Percentiles rank a stretch among this genome's conserved stretches.
Conservation (phyloP, 768 basidiomycete genomes). For the Pseudohyphozyma bogoriensis region DNA sequence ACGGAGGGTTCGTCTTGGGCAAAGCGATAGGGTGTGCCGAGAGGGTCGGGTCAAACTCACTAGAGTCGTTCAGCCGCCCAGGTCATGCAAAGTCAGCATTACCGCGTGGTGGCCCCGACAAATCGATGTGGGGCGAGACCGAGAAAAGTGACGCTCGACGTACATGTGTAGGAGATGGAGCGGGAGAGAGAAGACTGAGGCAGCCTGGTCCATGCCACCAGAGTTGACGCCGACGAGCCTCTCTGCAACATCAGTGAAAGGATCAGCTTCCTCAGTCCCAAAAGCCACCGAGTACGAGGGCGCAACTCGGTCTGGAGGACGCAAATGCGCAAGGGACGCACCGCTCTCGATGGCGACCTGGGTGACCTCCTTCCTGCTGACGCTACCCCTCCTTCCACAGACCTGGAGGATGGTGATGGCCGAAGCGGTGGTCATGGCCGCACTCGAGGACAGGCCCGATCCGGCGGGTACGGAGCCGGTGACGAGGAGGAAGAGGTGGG, state of each 20-base stretch:
- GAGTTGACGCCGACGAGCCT: conserved; percentile 36
- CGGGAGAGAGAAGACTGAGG: conserved; percentile 65
- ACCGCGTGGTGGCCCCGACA: too few species aligned
- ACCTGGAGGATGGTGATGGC: conserved; percentile 58
- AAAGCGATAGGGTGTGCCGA: conserved; percentile 58
- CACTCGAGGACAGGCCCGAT: conserved; percentile 75
- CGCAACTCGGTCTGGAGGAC: not conserved
- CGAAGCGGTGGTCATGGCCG: conserved; percentile 82
- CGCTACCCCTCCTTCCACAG: conserved; percentile 50
- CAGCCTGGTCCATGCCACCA: conserved; percentile 72
- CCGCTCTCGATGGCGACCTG: conserved; percentile 74
- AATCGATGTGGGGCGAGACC: not conserved
- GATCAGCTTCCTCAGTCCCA: too few species aligned
- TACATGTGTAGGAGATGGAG: conserved; percentile 47
- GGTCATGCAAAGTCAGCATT: not conserved
- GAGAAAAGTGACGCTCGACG: not conserved
- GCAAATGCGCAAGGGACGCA: conserved; percentile 41
- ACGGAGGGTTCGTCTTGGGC: conserved; percentile 39
- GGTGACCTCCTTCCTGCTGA: conserved; percentile 64
- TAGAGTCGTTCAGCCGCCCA: conserved; percentile 48
- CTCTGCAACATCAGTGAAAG: conserved; percentile 3
- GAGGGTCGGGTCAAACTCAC: conserved; percentile 69
- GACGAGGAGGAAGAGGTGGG: conserved; percentile 20
- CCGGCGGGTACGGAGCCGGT: conserved; percentile 67
- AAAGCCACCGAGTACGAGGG: too few species aligned